phyloP scores from a whole-genome alignment of 2,329 filamentous ascomycete genomes.

The Apiospora aurea region DNA sequence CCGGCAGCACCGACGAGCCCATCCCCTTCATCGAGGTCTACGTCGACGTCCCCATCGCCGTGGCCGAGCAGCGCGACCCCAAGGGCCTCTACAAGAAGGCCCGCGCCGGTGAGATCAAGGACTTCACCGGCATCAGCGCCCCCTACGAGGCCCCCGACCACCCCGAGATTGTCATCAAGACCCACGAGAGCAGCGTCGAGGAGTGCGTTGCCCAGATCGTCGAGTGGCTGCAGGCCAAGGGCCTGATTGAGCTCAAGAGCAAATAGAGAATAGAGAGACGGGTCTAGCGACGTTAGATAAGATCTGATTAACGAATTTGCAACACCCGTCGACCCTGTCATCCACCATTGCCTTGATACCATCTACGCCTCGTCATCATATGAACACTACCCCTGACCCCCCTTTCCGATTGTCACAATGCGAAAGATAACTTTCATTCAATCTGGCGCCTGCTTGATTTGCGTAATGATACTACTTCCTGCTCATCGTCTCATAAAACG shows the following conservation, averaged over 20 bases:
- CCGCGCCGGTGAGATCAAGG: constrained; percentile 89
- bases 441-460: constrained; percentile 20
- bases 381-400: background rate
- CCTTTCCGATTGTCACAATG: background rate
- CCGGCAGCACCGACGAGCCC: constrained; percentile 64
- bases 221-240: constrained; percentile 76
- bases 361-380: background rate
- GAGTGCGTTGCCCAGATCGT: constrained; percentile 88
- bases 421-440: background rate
- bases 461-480: constrained; percentile 6
- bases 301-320: background rate
- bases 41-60: constrained; percentile 88
- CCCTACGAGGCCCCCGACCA: constrained; percentile 91
- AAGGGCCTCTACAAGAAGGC: constrained; percentile 99
- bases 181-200: constrained; percentile 82
- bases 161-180: constrained; percentile 87
- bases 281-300: background rate
- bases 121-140: constrained; percentile 94
- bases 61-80: constrained; percentile 93
- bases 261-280: background rate
- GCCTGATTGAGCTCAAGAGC: constrained; percentile 53
- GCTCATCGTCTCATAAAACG: background rate
- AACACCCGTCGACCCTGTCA: background rate
- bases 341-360: background rate
- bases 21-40: constrained; percentile 94